phyloP scores from a whole-genome alignment of 768 basidiomycete genomes.

The Leccinellum albellum region DNA sequence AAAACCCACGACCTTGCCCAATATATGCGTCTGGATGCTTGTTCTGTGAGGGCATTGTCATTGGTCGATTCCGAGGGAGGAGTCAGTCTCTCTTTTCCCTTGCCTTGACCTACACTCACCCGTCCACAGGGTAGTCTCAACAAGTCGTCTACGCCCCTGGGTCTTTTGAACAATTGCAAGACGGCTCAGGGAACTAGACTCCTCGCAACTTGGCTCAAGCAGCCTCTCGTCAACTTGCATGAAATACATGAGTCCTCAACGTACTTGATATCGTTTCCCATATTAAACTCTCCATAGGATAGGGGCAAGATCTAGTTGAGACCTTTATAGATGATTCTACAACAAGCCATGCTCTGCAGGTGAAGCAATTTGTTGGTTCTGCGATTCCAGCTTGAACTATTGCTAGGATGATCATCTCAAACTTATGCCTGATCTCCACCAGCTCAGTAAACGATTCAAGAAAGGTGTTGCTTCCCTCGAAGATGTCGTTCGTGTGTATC shows the following conservation, averaged over 20 bases:
- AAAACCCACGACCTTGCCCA: constrained; percentile 87
- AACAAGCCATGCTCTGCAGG: constrained; percentile 69
- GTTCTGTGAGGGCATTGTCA: constrained; percentile 86
- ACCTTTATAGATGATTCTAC: constrained; percentile 77
- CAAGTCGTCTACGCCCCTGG: constrained; percentile 84
- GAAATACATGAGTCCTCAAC: constrained; percentile 68
- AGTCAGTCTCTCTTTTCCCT: constrained; percentile 13
- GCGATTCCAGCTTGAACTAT: neutral
- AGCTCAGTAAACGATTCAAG: constrained; percentile 89
- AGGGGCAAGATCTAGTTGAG: constrained; percentile 85
- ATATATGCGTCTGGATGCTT: constrained; percentile 95
- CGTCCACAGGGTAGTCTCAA: constrained; percentile 49
- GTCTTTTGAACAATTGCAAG: constrained; percentile 91
- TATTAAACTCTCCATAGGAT: constrained; percentile 43
- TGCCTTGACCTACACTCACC: neutral
- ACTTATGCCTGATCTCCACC: constrained; percentile 89
- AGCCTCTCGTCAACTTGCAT: constrained; percentile 90
- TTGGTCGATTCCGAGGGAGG: constrained; percentile 66
- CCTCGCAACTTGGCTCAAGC: constrained; percentile 90
- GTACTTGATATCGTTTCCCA: neutral
- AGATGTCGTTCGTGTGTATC: constrained; percentile 94
- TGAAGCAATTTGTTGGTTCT: constrained; percentile 24
- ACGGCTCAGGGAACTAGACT: constrained; percentile 90
- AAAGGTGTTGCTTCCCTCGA: constrained; percentile 80
- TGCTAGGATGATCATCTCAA: constrained; percentile 81